Evolutionary conservation across 768 basidiomycete genomes (phyloP).

Genomic region (Piloderma croceum): DNA sequence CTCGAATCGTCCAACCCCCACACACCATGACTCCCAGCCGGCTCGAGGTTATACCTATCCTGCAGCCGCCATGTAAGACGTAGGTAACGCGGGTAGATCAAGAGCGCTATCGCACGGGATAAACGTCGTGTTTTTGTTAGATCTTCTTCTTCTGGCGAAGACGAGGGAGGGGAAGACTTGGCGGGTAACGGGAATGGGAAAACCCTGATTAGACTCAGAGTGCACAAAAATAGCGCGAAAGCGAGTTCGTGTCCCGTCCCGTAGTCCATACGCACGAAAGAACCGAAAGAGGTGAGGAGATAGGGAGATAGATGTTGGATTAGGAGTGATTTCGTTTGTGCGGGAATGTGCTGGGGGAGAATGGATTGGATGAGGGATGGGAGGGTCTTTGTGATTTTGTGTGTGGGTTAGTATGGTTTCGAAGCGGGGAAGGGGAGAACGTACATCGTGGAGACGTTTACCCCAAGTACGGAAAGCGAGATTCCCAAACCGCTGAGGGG

Average conservation of each 20-base stretch:
- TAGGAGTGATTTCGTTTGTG: no score
- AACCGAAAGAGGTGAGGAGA: constrained; percentile 80
- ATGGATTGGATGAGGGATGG: no score
- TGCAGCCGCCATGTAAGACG: constrained; percentile 81
- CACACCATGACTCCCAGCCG: constrained; percentile 95
- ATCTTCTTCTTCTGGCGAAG: constrained; percentile 23
- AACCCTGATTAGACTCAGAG: constrained; percentile 64
- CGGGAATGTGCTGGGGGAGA: no score
- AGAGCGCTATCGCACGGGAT: constrained; percentile 35
- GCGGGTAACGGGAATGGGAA: no score
- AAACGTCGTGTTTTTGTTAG: constrained; percentile 31
- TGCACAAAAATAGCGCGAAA: constrained; percentile 74
- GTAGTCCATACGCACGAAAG: constrained; percentile 88
- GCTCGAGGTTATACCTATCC: constrained; percentile 85
- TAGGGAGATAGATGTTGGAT: constrained; percentile 73
- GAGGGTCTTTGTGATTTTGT: no score
- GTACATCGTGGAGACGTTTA: constrained; percentile 67
- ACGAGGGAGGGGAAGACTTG: no score
- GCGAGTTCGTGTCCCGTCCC: constrained; percentile 95
- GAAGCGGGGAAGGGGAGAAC: constrained; percentile 12
- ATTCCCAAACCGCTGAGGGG: constrained; percentile 88
- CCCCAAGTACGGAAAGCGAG: constrained; percentile 87
- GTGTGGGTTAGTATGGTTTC: no score
- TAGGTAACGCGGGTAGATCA: constrained; percentile 73
- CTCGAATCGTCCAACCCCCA: constrained; percentile 95